These are phyloP conservation scores for Kandelia obovata DNA, from an alignment of 345 rosid genomes.

Conservation along the genomic window DNA sequence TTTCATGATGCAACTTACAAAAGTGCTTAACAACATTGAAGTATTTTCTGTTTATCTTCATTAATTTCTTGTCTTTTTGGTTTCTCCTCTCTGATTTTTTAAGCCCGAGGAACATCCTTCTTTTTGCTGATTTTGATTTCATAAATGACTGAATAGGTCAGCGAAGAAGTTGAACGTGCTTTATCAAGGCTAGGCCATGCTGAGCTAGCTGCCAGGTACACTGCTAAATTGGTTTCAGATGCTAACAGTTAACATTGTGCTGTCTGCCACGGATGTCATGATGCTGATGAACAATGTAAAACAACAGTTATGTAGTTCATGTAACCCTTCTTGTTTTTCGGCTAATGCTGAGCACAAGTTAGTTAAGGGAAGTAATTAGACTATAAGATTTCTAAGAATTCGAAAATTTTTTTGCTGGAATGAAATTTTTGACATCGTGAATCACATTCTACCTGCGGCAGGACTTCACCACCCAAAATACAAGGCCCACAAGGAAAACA, in stretches of 20 bases:
- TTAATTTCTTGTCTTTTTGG: background rate
- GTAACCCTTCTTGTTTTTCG: too few species aligned
- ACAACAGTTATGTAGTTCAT: too few species aligned
- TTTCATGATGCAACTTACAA: background rate
- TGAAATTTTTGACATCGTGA: background rate
- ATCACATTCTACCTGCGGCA: constrained; percentile 21
- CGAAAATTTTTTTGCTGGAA: background rate
- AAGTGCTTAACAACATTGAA: background rate
- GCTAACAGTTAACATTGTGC: background rate
- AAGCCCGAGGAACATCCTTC: too few species aligned
- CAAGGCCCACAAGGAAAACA: constrained; percentile 57
- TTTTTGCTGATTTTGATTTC: constrained; percentile 9
- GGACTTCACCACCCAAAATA: constrained; percentile 56
- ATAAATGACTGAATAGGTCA: constrained; percentile 49
- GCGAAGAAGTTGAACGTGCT: constrained; percentile 93
- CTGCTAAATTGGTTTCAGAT: constrained; percentile 8
- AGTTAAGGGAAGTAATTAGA: too few species aligned
- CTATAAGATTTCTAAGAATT: background rate
- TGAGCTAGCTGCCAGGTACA: constrained; percentile 51
- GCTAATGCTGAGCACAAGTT: too few species aligned
- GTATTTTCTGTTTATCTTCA: background rate
- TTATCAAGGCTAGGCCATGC: constrained; percentile 63
- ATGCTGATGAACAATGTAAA: too few species aligned
- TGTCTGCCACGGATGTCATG: background rate
- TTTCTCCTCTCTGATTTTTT: background rate